A percentile compares a stretch with the other conserved stretches of the same genome.
These are phyloP conservation scores for Ustilago trichophora DNA, from an alignment of 1,284 basidiomycete genomes.

Conservation along the genomic window DNA sequence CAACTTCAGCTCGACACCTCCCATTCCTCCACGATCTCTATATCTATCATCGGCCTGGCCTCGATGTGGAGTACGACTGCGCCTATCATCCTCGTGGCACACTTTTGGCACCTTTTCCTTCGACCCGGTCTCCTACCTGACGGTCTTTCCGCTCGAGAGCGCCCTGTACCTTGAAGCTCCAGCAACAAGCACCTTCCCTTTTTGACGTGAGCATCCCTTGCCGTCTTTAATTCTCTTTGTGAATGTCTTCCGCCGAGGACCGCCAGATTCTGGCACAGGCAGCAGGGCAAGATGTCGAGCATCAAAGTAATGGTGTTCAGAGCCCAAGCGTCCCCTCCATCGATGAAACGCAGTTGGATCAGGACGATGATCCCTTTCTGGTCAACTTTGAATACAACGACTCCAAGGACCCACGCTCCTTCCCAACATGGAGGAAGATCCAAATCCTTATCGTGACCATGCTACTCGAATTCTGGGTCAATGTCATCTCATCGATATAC, in stretches of 20 bases:
- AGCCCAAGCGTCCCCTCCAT: slow-evolving; percentile 6
- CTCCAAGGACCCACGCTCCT: slow-evolving; percentile 31
- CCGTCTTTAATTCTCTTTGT: background rate
- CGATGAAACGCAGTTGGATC: background rate
- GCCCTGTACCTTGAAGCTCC: background rate
- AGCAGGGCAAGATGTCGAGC: slow-evolving; percentile 1
- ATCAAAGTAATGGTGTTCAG: background rate
- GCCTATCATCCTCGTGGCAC: too few relatives aligned
- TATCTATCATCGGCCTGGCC: background rate
- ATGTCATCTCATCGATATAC: slow-evolving; percentile 48
- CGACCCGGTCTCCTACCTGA: background rate
- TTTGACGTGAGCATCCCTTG: background rate
- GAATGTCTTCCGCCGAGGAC: slow-evolving; percentile 4
- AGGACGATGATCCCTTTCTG: slow-evolving; percentile 23
- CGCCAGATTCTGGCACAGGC: background rate
- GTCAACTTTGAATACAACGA: slow-evolving; percentile 38
- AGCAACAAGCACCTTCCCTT: background rate
- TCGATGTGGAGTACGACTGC: slow-evolving; percentile 7
- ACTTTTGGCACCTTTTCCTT: too few relatives aligned
- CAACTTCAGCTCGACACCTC: too few relatives aligned
- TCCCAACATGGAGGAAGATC: slow-evolving; percentile 28
- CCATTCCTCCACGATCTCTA: background rate
- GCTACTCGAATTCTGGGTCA: slow-evolving; percentile 37
- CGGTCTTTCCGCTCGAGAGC: background rate
- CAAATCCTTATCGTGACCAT: slow-evolving; percentile 39